Evolutionary conservation across 441 rosid genomes (phyloP).

Genomic region (Erodium moschatum): DNA sequence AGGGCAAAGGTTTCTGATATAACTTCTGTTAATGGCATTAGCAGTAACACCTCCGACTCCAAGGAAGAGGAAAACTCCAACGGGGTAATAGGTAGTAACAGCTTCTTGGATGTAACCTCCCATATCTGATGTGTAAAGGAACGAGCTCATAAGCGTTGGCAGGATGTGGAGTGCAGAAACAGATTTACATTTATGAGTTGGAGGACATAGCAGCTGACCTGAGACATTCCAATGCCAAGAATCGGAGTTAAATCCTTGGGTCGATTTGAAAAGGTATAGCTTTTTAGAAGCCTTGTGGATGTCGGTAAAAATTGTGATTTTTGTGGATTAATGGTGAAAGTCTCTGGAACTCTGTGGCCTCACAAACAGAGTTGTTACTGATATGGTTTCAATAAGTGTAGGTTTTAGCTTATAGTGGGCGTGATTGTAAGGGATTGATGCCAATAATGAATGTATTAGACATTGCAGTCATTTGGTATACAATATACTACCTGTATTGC

Average conservation of each 20-base stretch:
- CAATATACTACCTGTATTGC: constrained; percentile 4
- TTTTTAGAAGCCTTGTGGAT: neutral
- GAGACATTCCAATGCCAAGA: neutral
- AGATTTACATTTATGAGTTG: neutral
- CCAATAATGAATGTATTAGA: constrained; percentile 1
- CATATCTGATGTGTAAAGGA: constrained; percentile 11
- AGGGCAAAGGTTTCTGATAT: constrained; percentile 21
- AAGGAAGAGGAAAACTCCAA: constrained; percentile 17
- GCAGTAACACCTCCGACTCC: constrained; percentile 24
- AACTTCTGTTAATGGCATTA: constrained; percentile 25
- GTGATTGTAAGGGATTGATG: neutral
- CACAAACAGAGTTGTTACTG: neutral
- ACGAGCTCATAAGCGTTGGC: neutral
- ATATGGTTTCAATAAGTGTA: constrained; percentile 4
- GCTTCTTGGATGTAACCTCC: constrained; percentile 16
- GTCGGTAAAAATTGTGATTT: neutral
- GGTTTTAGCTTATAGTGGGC: neutral
- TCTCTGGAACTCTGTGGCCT: constrained; percentile 3
- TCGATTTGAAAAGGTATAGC: neutral
- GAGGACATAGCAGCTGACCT: neutral
- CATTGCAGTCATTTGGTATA: neutral
- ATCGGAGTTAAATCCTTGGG: neutral
- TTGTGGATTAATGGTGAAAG: neutral
- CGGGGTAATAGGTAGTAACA: constrained; percentile 13
- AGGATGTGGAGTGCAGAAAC: constrained; percentile 2